These are phyloP conservation scores for Sarocladium oryzae DNA, from an alignment of 2,329 filamentous ascomycete species.

Conservation along the genomic window DNA sequence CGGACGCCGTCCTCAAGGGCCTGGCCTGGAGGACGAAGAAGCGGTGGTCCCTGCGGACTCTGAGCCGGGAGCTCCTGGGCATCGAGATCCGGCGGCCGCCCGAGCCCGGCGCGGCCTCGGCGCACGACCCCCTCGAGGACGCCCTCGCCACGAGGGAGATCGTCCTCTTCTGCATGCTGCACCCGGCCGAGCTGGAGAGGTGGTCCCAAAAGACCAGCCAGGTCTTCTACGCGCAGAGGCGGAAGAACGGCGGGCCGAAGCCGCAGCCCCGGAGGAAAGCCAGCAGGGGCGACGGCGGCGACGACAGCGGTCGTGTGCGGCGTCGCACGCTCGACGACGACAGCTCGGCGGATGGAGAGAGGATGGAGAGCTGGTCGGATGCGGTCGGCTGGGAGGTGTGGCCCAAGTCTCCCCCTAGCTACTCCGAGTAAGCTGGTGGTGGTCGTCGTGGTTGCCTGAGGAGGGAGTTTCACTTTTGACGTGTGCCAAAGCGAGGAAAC, in stretches of 20 bases:
- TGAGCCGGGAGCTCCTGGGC: conserved; percentile 5
- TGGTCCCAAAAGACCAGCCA: not conserved
- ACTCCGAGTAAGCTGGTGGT: no score
- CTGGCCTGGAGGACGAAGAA: not conserved
- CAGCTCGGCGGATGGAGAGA: not conserved
- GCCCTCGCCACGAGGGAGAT: conserved; percentile 8
- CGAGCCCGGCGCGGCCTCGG: not conserved
- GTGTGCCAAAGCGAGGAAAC: no score
- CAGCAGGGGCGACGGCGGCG: not conserved
- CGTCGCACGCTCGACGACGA: not conserved
- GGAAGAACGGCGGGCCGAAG: not conserved
- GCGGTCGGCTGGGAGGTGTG: conserved; percentile 8
- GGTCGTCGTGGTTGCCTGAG: no score
- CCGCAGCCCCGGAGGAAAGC: not conserved
- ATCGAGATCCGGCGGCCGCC: conserved; percentile 1
- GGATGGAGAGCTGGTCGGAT: not conserved
- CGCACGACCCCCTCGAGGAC: conserved; percentile 8
- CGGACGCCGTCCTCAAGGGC: conserved; percentile 12
- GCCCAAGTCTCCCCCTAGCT: conserved; percentile 8
- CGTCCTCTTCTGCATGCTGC: not conserved
- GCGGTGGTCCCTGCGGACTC: not conserved
- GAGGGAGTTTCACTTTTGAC: no score
- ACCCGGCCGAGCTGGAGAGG: not conserved
- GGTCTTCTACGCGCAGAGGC: not conserved
- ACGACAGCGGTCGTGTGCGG: no score